A percentile compares a stretch with the other conserved stretches of the same genome.
These are phyloP conservation scores for Podospora pseudocomata DNA, from an alignment of 495 filamentous ascomycete genomes.

Conservation along the genomic window DNA sequence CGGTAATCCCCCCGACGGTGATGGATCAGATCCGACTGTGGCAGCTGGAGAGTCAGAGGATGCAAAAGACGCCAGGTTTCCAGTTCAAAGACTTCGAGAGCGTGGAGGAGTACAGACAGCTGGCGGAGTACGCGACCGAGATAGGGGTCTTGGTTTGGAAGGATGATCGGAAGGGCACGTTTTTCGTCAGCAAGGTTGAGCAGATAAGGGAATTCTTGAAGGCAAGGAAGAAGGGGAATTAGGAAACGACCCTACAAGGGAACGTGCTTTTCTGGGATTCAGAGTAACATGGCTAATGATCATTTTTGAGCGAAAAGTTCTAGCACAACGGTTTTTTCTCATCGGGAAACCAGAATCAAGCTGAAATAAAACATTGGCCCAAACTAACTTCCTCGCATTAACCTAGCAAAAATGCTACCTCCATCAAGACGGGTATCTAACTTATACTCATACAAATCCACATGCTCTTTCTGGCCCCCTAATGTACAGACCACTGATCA, in stretches of 20 bases:
- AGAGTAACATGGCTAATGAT: too few relatives aligned
- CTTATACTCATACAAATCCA: neutral
- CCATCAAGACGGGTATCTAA: neutral
- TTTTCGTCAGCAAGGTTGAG: conserved; percentile 84
- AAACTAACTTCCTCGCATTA: neutral
- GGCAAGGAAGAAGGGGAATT: conserved; percentile 16
- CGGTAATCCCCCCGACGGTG: conserved; percentile 86
- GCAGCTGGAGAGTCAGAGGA: conserved; percentile 94
- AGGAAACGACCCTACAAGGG: neutral
- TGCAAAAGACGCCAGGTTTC: conserved; percentile 75
- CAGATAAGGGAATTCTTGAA: conserved; percentile 77
- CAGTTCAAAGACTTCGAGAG: conserved; percentile 85
- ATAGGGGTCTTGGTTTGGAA: conserved; percentile 91
- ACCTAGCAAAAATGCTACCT: neutral
- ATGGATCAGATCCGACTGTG: conserved; percentile 96
- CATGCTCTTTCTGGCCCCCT: neutral
- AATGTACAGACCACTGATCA: neutral
- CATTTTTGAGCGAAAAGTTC: too few relatives aligned
- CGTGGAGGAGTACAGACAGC: conserved; percentile 69
- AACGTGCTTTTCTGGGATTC: too few relatives aligned
- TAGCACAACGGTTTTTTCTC: too few relatives aligned
- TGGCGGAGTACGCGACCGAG: conserved; percentile 77
- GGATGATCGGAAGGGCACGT: conserved; percentile 69
- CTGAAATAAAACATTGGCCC: too few relatives aligned
- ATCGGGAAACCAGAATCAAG: too few relatives aligned